phyloP scores from a whole-genome alignment of 345 rosid genomes.

The Gossypium herbaceum region DNA sequence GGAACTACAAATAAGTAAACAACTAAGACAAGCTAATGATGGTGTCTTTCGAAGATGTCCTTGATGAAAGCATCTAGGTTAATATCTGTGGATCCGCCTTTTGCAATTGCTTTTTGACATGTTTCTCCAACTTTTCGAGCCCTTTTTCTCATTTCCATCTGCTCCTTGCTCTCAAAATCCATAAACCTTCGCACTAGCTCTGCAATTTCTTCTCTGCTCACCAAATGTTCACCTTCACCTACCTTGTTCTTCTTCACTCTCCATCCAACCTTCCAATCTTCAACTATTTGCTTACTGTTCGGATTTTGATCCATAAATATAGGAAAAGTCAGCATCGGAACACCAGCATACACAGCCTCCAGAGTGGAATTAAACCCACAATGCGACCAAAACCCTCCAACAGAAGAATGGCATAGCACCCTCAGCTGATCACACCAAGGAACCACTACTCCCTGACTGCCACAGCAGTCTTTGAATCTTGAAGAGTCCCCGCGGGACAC shows the following conservation, averaged over 20 bases:
- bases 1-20: neutral
- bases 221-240: slow-evolving; percentile 16
- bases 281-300: slow-evolving; percentile 29
- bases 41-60: slow-evolving; percentile 1
- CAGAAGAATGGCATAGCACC: slow-evolving; percentile 34
- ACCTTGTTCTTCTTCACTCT: slow-evolving; percentile 14
- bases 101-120: slow-evolving; percentile 18
- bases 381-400: slow-evolving; percentile 41
- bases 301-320: slow-evolving; percentile 26
- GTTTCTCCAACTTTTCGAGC: slow-evolving; percentile 13
- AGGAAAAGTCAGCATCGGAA: slow-evolving; percentile 42
- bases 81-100: slow-evolving; percentile 28
- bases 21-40: neutral
- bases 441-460: slow-evolving; percentile 19
- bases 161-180: slow-evolving; percentile 25
- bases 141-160: slow-evolving; percentile 22
- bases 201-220: slow-evolving; percentile 27
- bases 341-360: slow-evolving; percentile 33
- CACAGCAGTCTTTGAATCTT: slow-evolving; percentile 6
- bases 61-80: slow-evolving; percentile 19
- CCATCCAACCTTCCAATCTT: slow-evolving; percentile 43
- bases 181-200: slow-evolving; percentile 21
- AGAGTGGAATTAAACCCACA: slow-evolving; percentile 36
- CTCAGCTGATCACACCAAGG: slow-evolving; percentile 39
- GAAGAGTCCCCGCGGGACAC: slow-evolving; percentile 12